Conservation (phyloP, 176 grass and related monocot species). For the Rhynchospora breviuscula region DNA sequence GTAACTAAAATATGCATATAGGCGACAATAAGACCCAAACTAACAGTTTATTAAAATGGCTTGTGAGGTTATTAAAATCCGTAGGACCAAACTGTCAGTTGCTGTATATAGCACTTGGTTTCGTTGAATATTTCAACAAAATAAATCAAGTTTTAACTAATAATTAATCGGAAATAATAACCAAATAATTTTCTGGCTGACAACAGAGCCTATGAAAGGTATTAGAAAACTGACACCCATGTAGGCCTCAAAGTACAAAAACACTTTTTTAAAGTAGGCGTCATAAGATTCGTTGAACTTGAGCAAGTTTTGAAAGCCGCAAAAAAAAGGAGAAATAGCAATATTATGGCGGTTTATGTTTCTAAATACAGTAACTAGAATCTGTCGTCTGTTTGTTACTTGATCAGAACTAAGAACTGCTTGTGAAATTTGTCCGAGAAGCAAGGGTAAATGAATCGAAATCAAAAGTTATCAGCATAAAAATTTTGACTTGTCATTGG, state of each 20-base stretch:
- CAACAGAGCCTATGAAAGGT: too few species aligned
- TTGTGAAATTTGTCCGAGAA: background rate
- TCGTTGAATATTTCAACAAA: background rate
- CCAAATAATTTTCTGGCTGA: too few species aligned
- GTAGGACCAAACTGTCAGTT: background rate
- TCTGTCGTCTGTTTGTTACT: background rate
- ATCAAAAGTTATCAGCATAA: background rate
- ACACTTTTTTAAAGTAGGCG: background rate
- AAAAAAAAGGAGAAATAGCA: background rate
- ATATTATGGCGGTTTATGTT: background rate
- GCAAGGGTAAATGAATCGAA: background rate
- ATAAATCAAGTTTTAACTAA: background rate
- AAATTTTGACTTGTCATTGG: too few species aligned
- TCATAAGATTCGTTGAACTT: background rate
- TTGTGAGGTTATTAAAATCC: background rate
- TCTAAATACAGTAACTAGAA: background rate
- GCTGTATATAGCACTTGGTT: background rate
- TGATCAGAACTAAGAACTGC: background rate
- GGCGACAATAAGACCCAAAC: background rate
- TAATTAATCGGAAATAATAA: background rate
- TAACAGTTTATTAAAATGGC: background rate
- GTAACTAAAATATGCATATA: background rate
- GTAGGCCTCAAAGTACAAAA: background rate
- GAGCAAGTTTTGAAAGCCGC: too few species aligned
- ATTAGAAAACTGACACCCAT: background rate